phyloP scores from a whole-genome alignment of 768 basidiomycete species.

The Mycena chlorophos region DNA sequence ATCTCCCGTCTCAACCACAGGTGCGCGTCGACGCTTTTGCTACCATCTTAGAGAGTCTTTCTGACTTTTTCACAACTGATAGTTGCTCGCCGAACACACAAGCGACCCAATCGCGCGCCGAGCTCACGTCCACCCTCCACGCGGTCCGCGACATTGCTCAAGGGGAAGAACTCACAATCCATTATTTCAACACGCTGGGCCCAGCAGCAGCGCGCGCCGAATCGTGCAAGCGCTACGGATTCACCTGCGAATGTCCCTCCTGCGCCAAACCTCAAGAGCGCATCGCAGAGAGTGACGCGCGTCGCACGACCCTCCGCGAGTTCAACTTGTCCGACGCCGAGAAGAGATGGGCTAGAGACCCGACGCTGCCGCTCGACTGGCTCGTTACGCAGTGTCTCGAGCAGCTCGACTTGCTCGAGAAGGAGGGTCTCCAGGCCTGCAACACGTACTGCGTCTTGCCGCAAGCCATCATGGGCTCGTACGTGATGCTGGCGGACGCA shows the following conservation, averaged over 20 bases:
- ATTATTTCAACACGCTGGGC: conserved; percentile 24
- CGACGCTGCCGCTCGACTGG: neutral
- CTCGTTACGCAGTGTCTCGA: neutral
- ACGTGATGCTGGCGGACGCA: neutral
- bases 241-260: conserved; percentile 36
- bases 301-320: neutral
- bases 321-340: too few relatives aligned
- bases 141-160: conserved; percentile 30
- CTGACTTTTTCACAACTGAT: conserved; percentile 1
- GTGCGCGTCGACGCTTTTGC: conserved; percentile 1
- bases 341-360: neutral
- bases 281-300: conserved; percentile 4
- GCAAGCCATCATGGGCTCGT: neutral
- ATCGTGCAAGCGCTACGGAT: conserved; percentile 29
- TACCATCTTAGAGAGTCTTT: neutral
- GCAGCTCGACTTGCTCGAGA: neutral
- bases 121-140: conserved; percentile 31
- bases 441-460: neutral
- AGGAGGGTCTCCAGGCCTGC: neutral
- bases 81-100: conserved; percentile 29
- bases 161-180: conserved; percentile 36
- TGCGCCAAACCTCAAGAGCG: conserved; percentile 27
- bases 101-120: conserved; percentile 24
- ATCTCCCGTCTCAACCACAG: conserved; percentile 30
- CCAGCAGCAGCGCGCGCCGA: conserved; percentile 26